Evolutionary conservation across 495 filamentous ascomycete genomes (phyloP), one percentile per base, ranked within the genome.

Genomic region (Clavariopsis aquatica): DNA sequence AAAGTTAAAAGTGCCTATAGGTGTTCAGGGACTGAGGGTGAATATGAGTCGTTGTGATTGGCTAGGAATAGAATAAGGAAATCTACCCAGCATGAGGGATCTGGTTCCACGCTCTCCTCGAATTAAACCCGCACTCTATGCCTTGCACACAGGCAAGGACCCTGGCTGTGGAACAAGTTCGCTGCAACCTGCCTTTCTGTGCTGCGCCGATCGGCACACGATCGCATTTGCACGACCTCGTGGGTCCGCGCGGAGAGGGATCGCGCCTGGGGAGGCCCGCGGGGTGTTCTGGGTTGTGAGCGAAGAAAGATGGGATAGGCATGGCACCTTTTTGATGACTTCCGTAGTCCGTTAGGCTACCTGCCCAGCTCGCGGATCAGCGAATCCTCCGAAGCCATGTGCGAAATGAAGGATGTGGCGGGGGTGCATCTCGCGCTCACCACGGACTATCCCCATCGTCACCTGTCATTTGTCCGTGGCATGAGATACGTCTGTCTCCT

Each of bases 381-480:
- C 29, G 19, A 27, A 46, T 43, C 38, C 38, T 43, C 8, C 38
- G 29, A 41, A 3, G 12, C n/a, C 24, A 13, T 57, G 31, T 6
- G 31, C 51, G 55, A 49, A 34, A 54, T 49, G 62, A 56, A 57
- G 62, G 55, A 27, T 27, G 61, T 24, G 43, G 62, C 29, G 38
- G 28, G 27, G 12, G 38, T 43, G 38, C 38, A n/a, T 43, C 38
- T 43, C 38, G 9, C 6, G 12, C 6, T n/a, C 38, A 10, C 38
- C 6, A 9, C 38, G 38, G 38, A 43, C 38, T 15, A 9, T 43
- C 15, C 38, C 3, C 38, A 43, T 43, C 38, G 38, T 43, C 38
- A 43, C 15, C 38, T 43, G 49, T 63, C 60, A 63, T 64, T 45
- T 64, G 61, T 57, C 52, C 46, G 61, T 49, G 29, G 61, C 52